Percentiles rank a stretch among this genome's conserved stretches.
These are phyloP conservation scores for Botrytis deweyae DNA, from an alignment of 2,329 filamentous ascomycete species.

Conservation along the genomic window DNA sequence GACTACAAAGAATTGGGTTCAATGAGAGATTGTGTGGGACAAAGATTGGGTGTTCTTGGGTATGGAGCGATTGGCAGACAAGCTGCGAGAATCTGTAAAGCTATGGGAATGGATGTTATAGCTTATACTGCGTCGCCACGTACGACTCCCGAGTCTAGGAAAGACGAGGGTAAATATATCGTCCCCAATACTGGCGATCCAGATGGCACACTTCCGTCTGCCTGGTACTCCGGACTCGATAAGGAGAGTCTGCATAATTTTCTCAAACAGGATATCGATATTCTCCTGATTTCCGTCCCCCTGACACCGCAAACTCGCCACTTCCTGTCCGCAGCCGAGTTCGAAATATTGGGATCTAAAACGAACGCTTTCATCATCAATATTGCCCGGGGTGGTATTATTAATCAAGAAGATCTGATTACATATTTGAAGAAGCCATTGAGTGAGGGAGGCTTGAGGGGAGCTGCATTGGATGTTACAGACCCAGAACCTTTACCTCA, in stretches of 20 bases:
- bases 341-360: conserved; percentile 39
- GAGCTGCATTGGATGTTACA: conserved; percentile 66
- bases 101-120: conserved; percentile 62
- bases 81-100: conserved; percentile 50
- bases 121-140: conserved; percentile 64
- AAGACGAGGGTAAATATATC: conserved; percentile 57
- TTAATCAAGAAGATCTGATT: conserved; percentile 61
- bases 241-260: conserved; percentile 40
- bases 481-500: conserved; percentile 64
- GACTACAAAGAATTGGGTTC: conserved; percentile 36
- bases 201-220: conserved; percentile 40
- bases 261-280: conserved; percentile 41
- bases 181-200: conserved; percentile 57
- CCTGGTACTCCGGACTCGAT: conserved; percentile 42
- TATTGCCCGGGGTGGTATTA: conserved; percentile 60
- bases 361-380: conserved; percentile 58
- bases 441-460: conserved; percentile 50
- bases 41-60: conserved; percentile 52
- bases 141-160: conserved; percentile 54
- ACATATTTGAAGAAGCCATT: conserved; percentile 46
- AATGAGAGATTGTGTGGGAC: conserved; percentile 56
- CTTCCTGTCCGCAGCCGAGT: conserved; percentile 45
- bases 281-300: conserved; percentile 42
- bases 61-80: conserved; percentile 45
- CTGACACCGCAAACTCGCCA: conserved; percentile 40